A percentile compares a stretch with the other conserved stretches of the same genome.
phyloP scores from a whole-genome alignment of 805 yeast species.

The Torulaspora quercuum region DNA sequence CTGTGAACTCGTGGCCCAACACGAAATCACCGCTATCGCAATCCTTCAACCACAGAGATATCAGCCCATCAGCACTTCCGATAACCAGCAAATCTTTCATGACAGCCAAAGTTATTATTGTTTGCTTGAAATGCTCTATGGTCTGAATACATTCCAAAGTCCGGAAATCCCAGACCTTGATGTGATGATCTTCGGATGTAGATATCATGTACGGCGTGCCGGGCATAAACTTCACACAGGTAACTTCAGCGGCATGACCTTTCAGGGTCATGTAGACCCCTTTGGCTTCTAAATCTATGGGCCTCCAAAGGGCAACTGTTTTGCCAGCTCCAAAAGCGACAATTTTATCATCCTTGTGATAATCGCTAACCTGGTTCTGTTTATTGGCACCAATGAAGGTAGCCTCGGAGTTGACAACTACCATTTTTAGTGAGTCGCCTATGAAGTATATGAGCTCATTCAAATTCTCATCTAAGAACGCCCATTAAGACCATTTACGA shows the following conservation, averaged over 20 bases:
- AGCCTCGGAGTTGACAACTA: conserved; percentile 43
- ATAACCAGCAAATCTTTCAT: conserved; percentile 44
- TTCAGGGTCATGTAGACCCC: conserved; percentile 59
- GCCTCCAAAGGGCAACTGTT: conserved; percentile 67
- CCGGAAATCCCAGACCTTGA: conserved; percentile 55
- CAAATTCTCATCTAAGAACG: too few relatives aligned
- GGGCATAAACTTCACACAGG: conserved; percentile 60
- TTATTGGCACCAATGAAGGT: conserved; percentile 71
- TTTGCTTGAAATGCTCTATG: conserved; percentile 44
- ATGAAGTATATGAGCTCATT: too few relatives aligned
- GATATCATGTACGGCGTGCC: conserved; percentile 48
- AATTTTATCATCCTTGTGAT: conserved; percentile 36
- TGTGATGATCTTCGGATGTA: conserved; percentile 62
- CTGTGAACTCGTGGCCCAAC: conserved; percentile 26
- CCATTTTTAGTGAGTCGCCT: conserved; percentile 8
- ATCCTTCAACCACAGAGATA: conserved; percentile 49
- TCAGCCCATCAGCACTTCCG: conserved; percentile 62
- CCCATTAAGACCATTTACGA: too few relatives aligned
- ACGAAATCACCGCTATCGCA: conserved; percentile 21
- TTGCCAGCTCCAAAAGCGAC: conserved; percentile 73
- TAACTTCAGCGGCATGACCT: conserved; percentile 58
- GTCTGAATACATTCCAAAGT: conserved; percentile 28
- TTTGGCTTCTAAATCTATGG: conserved; percentile 39
- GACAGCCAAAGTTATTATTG: conserved; percentile 55
- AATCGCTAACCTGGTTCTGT: conserved; percentile 59